Base-by-base conservation (phyloP, 2,329 filamentous ascomycete species). In the Trichophaea hybrida region DNA sequence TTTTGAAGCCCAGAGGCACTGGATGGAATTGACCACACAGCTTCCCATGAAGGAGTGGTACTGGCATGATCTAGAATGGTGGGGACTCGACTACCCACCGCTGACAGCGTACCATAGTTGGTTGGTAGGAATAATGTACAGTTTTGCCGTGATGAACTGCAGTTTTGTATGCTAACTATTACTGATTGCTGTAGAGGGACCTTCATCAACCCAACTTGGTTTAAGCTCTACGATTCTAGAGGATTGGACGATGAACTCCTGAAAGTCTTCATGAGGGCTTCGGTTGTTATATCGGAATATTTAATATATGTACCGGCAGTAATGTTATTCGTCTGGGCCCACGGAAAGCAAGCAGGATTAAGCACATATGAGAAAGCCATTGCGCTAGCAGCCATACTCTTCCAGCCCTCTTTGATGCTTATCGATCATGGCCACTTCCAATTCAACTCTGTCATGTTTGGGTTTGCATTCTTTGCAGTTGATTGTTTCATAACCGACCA, bases 71-170 rank as follows among this genome's bases (percentile, higher is more conserved):
- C 76, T 97, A 49, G 79, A 91, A 69, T 98, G 91, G 84, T 98
- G 93, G 93, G 94, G 94, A 0, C 78, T 98, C 66, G 93, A 98
- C 74, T 98, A 98, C 72, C 93, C 93, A 59, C 93, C 93, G 56
- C 79, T 98, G 74, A 98, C 93, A 57, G 94, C 93, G 55, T 98
- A 98, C 74, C 93, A 98, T 73, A 96, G 90, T 75, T 97, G 90
- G 91, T 70, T 93, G n/a, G 75, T 94, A 62, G 93, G 93, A 64
- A 86, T 85, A 73, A 80, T 96, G 76, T 82, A 74, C 65, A 78
- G 24, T 31, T 32, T n/a, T 34, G 24, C 34, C 44, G 10, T 13
- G 44, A 8, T 15, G 44, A 71, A 6, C n/a, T 13, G 33, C 66
- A 59, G 64, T 55, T 50, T 15, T 50, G n/a, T 24, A 15, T 50